phyloP scores from a whole-genome alignment of 1,284 basidiomycete species.

The Pyrrhoderma noxium region DNA sequence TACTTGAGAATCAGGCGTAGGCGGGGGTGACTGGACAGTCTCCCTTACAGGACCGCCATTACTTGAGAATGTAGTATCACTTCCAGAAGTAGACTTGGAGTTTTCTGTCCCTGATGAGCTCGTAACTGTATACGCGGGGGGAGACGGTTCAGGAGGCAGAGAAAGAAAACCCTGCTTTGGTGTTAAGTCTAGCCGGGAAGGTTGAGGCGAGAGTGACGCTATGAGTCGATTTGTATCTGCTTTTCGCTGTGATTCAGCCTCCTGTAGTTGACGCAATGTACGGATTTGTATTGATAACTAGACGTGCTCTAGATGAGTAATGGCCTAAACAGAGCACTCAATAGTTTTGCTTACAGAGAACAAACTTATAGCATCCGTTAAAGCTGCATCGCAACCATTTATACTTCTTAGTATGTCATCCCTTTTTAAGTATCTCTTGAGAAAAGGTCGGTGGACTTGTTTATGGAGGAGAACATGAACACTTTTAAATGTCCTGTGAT shows the following conservation, averaged over 20 bases:
- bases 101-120: conserved; percentile 9
- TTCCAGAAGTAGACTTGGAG: not conserved
- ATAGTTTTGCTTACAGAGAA: conserved; percentile 42
- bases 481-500: conserved; percentile 34
- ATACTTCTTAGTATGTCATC: conserved; percentile 61
- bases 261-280: conserved; percentile 49
- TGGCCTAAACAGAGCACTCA: conserved; percentile 1
- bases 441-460: conserved; percentile 59
- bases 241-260: conserved; percentile 21
- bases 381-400: conserved; percentile 41
- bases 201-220: conserved; percentile 22
- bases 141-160: conserved; percentile 22
- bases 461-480: conserved; percentile 50
- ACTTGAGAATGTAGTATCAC: conserved; percentile 2
- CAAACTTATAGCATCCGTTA: conserved; percentile 48
- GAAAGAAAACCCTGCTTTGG: conserved; percentile 13
- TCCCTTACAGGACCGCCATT: conserved; percentile 3
- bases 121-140: conserved; percentile 24
- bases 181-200: conserved; percentile 22
- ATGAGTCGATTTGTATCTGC: conserved; percentile 22
- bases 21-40: conserved; percentile 14
- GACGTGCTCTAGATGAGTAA: conserved; percentile 6
- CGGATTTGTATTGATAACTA: conserved; percentile 50
- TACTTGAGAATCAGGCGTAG: conserved; percentile 13
- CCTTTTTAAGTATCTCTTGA: conserved; percentile 72